Evolutionary conservation across 306 rosid species (phyloP), one percentile per base, ranked within the genome.

Genomic region (Quercus gilva): DNA sequence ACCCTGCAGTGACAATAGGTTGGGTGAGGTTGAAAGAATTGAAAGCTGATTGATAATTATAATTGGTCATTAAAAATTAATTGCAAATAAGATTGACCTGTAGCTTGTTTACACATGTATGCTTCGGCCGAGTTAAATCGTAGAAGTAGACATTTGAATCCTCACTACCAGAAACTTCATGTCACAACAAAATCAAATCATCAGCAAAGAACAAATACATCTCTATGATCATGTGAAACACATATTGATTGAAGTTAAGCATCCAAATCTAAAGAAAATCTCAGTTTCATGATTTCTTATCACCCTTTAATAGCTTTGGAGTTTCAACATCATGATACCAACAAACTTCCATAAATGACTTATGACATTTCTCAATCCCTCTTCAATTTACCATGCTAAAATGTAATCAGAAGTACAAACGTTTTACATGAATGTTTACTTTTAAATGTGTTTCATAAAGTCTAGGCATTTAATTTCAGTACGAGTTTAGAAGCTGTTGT

Each of bases 101-200:
- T 76, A 93, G 88, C 92, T 95, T 91, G 97, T 95, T 95, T 73
- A 93, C 99, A 77, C 99, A 95, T 14, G 99, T 91, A 82, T 91
- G 91, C 84, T 76, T 91, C 6, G 99, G 98, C 77, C 95, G 90
- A 15, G 99, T 95, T 69, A 93, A 85, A 86, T 95, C 98, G 61
- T 95, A 95, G 91, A 95, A 95, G 85, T 95, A 95, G 56, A 95
- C 99, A 84, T 91, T 95, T 82, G 98, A 91, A 88, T 95, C 99
- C 85, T 95, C 99, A 83, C 97, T 95, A 85, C 99, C 99, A 69
- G 98, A 81, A 81, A 95, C 99, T 95, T 64, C 85, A 69, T 64
- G 79, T 76, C 69, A 37, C 59, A 85, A 79, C 37, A 80, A 5
- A 60, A 75, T 68, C 83, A 73, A 35, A 45, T 73, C 56, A 85